A percentile compares a stretch with the other conserved stretches of the same genome.
These are phyloP conservation scores for Davidsoniella eucalypti DNA, from an alignment of 2,329 filamentous ascomycete genomes.

Conservation along the genomic window DNA sequence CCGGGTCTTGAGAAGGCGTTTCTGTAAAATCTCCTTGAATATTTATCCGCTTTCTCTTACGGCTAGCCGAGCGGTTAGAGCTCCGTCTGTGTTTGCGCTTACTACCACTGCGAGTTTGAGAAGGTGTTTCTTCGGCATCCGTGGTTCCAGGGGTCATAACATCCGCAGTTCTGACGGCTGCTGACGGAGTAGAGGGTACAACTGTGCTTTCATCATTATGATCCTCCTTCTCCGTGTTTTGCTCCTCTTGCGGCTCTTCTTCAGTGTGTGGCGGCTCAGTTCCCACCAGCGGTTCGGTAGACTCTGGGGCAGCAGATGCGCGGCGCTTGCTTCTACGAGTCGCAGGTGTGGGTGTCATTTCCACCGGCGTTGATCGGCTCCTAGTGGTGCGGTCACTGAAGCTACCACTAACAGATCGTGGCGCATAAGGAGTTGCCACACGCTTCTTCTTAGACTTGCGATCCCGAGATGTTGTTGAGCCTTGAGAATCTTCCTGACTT, in stretches of 20 bases:
- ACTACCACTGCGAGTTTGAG: conserved; percentile 1
- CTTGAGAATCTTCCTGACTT: background rate
- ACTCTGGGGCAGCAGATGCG: background rate
- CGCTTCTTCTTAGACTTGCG: too few relatives aligned
- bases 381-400: background rate
- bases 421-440: background rate
- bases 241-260: background rate
- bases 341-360: conserved; percentile 1
- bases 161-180: background rate
- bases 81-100: conserved; percentile 10
- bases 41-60: conserved; percentile 4
- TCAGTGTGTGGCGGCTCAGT: background rate
- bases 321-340: conserved; percentile 2
- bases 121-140: background rate
- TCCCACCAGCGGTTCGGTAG: background rate
- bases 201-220: background rate
- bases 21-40: background rate
- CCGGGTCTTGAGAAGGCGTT: background rate
- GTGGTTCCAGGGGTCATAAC: background rate
- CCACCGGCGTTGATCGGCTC: background rate
- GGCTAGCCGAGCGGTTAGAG: background rate
- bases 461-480: too few relatives aligned
- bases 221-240: background rate
- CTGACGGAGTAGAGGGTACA: background rate
- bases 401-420: background rate